Conservation (phyloP, 2,329 filamentous ascomycete genomes). For the Sporothrix protearum region DNA sequence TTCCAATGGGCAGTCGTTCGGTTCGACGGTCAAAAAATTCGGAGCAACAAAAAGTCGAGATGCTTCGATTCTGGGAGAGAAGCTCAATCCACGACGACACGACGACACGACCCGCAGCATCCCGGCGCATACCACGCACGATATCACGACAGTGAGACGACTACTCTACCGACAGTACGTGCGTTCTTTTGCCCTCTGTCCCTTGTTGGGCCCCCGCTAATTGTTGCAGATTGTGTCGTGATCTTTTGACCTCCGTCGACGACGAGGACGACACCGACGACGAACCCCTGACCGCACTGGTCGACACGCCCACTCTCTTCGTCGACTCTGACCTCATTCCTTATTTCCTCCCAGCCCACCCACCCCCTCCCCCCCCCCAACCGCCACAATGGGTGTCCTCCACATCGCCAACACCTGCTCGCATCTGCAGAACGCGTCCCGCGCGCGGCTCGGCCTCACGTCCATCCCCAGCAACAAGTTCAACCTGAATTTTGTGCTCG, state of each 20-base stretch:
- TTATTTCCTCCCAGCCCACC: neutral
- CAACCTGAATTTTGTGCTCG: constrained; percentile 70
- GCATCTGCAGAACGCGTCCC: constrained; percentile 84
- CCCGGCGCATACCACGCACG: neutral
- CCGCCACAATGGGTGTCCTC: constrained; percentile 50
- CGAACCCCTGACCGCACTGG: neutral
- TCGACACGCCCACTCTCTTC: neutral
- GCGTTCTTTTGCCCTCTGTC: too few species aligned
- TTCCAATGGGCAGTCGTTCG: neutral
- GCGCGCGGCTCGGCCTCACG: constrained; percentile 78
- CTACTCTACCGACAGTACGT: neutral
- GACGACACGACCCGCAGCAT: neutral
- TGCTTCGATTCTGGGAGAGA: neutral
- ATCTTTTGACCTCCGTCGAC: neutral
- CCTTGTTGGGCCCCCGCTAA: neutral
- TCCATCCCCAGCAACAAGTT: constrained; percentile 77
- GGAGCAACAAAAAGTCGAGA: neutral
- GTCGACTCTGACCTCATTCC: too few species aligned
- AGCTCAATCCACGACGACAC: constrained; percentile 7
- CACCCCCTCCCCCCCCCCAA: too few species aligned
- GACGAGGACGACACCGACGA: neutral
- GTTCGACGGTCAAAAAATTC: constrained; percentile 13
- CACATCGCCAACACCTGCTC: constrained; percentile 79
- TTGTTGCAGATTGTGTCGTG: constrained; percentile 2
- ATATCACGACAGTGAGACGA: neutral